These are phyloP conservation scores for Mycosphaerelloides madeirae DNA, from an alignment of 2,329 filamentous ascomycete species.

Conservation along the genomic window DNA sequence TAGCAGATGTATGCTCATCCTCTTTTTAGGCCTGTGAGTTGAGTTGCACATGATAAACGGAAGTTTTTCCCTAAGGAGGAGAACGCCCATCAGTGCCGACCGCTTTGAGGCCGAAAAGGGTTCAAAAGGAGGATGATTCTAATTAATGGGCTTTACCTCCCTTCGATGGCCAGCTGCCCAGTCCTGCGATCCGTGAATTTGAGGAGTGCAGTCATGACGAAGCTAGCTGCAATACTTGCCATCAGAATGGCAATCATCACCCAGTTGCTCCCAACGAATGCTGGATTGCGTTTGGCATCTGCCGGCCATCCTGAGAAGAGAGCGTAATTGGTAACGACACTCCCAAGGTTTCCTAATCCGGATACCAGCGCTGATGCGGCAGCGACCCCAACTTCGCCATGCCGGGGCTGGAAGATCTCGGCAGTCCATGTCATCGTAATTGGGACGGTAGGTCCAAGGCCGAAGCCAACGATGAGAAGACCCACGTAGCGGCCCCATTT, in stretches of 20 bases:
- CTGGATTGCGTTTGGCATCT: constrained; percentile 54
- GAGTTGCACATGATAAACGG: too few relatives aligned
- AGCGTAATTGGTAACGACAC: constrained; percentile 82
- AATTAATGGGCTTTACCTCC: too few relatives aligned
- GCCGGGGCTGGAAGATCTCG: constrained; percentile 82
- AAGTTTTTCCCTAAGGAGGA: too few relatives aligned
- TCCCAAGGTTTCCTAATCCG: constrained; percentile 79
- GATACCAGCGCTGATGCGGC: constrained; percentile 81
- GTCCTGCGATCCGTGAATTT: constrained; percentile 26
- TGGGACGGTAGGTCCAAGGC: constrained; percentile 82
- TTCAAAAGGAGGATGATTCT: too few relatives aligned
- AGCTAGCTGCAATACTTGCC: constrained; percentile 68
- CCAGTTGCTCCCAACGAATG: constrained; percentile 59
- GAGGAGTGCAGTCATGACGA: constrained; percentile 64
- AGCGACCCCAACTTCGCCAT: constrained; percentile 86
- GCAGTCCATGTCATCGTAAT: constrained; percentile 93
- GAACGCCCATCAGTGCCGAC: too few relatives aligned
- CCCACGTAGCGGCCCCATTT: constrained; percentile 84
- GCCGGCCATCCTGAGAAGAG: constrained; percentile 81
- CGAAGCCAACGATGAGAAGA: constrained; percentile 84
- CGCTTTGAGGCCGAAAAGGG: too few relatives aligned
- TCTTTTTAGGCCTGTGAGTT: too few relatives aligned
- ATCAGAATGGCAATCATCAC: constrained; percentile 83
- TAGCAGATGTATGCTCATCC: too few relatives aligned
- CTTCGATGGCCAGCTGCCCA: too few relatives aligned